Evolutionary conservation across 75 land plant genomes (phyloP).

Genomic region (Cunninghamia lanceolata): DNA sequence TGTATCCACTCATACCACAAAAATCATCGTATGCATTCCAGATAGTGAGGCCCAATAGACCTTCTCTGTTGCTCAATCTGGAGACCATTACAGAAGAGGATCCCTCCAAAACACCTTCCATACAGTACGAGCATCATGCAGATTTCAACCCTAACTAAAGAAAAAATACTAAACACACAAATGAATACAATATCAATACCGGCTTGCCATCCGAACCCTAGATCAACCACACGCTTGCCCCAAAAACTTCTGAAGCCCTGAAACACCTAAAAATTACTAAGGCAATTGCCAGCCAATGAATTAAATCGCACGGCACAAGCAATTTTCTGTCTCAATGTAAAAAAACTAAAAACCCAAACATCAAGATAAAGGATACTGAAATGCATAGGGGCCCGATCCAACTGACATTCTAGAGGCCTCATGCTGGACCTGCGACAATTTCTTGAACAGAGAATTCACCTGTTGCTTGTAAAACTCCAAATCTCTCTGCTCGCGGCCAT

Average conservation of each 20-base stretch:
- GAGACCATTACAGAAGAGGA: no score
- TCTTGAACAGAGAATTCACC: constrained; percentile 88
- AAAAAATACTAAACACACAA: neutral
- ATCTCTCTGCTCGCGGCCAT: constrained; percentile 82
- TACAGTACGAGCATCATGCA: no score
- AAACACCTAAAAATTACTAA: neutral
- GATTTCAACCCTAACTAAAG: neutral
- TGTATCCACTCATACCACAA: neutral
- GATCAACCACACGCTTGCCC: neutral
- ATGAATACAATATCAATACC: neutral
- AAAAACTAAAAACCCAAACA: neutral
- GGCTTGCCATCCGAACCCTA: neutral
- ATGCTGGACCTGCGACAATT: constrained; percentile 73
- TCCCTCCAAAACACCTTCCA: neutral
- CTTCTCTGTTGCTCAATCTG: neutral
- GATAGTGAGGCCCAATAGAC: neutral
- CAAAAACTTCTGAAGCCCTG: neutral
- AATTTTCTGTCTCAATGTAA: neutral
- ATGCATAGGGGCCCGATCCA: constrained; percentile 85
- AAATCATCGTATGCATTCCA: neutral
- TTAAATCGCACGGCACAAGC: neutral
- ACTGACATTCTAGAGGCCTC: constrained; percentile 95
- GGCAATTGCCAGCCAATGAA: neutral
- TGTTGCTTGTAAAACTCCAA: constrained; percentile 92
- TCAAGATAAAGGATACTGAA: constrained; percentile 77